Conservation (phyloP, 345 rosid genomes). For the Melastoma malabathricum region DNA sequence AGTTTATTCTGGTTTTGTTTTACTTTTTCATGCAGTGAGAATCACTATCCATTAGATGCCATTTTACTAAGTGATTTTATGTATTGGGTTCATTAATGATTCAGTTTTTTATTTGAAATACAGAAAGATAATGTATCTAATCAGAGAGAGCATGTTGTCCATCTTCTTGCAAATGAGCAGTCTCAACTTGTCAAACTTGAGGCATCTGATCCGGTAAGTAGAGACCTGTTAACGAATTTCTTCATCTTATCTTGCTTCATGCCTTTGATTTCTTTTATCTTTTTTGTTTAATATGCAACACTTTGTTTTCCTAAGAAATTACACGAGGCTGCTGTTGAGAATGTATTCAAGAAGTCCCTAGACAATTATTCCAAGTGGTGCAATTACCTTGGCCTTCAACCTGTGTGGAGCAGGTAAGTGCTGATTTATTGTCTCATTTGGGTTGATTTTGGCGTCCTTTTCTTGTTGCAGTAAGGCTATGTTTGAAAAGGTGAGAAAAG, state of each 20-base stretch:
- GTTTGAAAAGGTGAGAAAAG: too few species aligned
- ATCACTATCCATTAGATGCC: too few species aligned
- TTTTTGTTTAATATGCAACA: not conserved
- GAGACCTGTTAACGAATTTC: not conserved
- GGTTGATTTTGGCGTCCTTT: not conserved
- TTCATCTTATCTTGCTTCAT: slow-evolving; percentile 2
- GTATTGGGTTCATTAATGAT: too few species aligned
- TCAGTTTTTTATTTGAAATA: too few species aligned
- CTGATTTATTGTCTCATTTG: slow-evolving; percentile 5
- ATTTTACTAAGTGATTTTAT: too few species aligned
- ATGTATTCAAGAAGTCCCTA: slow-evolving; percentile 64
- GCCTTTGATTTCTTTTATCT: not conserved
- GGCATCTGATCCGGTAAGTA: slow-evolving; percentile 63
- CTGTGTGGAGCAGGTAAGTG: slow-evolving; percentile 78
- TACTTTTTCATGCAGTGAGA: too few species aligned
- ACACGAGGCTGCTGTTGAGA: slow-evolving; percentile 65
- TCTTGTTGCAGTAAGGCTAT: too few species aligned
- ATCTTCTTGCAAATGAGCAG: slow-evolving; percentile 87
- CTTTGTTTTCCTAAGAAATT: slow-evolving; percentile 37
- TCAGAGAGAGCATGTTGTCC: slow-evolving; percentile 92
- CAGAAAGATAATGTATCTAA: slow-evolving; percentile 94
- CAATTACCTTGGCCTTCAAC: slow-evolving; percentile 65
- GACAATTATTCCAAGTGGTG: slow-evolving; percentile 94
- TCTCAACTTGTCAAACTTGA: slow-evolving; percentile 63
- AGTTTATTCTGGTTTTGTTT: too few species aligned